Conservation (phyloP, 176 grass and related monocot species). For the Otatea glauca region DNA sequence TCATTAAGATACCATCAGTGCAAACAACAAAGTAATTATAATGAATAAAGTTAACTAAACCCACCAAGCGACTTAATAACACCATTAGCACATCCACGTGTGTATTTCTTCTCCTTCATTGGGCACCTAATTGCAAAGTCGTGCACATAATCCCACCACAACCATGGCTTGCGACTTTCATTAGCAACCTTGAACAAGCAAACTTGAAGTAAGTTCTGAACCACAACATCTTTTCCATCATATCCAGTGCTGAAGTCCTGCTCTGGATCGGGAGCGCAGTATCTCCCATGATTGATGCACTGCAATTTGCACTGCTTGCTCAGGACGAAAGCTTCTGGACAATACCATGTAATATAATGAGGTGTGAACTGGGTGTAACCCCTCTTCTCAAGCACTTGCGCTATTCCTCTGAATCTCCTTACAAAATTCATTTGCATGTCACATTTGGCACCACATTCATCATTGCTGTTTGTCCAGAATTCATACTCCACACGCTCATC, state of each 20-base stretch:
- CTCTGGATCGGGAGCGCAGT: conserved; percentile 77
- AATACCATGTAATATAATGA: conserved; percentile 90
- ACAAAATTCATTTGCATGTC: conserved; percentile 81
- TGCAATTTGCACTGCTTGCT: conserved; percentile 87
- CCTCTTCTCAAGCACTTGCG: conserved; percentile 74
- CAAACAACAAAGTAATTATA: background rate
- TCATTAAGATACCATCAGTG: conserved; percentile 39
- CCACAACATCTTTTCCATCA: conserved; percentile 82
- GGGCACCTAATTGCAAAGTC: conserved; percentile 80
- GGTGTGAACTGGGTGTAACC: conserved; percentile 80
- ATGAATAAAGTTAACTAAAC: background rate
- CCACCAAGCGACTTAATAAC: conserved; percentile 80
- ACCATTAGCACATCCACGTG: conserved; percentile 68
- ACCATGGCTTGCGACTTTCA: conserved; percentile 67
- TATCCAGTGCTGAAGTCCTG: conserved; percentile 85
- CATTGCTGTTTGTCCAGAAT: conserved; percentile 83
- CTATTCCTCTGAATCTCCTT: conserved; percentile 73
- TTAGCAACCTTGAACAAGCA: conserved; percentile 66
- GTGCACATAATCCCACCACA: conserved; percentile 87
- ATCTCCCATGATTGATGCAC: conserved; percentile 82
- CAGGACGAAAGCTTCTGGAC: conserved; percentile 62
- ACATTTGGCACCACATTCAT: conserved; percentile 78
- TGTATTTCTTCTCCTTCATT: conserved; percentile 86
- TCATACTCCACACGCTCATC: conserved; percentile 80
- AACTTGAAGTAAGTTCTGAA: conserved; percentile 72